Percentiles rank a stretch among this genome's conserved stretches.
phyloP scores from a whole-genome alignment of 2,329 filamentous ascomycete species.

The Paecilomyces sp. region DNA sequence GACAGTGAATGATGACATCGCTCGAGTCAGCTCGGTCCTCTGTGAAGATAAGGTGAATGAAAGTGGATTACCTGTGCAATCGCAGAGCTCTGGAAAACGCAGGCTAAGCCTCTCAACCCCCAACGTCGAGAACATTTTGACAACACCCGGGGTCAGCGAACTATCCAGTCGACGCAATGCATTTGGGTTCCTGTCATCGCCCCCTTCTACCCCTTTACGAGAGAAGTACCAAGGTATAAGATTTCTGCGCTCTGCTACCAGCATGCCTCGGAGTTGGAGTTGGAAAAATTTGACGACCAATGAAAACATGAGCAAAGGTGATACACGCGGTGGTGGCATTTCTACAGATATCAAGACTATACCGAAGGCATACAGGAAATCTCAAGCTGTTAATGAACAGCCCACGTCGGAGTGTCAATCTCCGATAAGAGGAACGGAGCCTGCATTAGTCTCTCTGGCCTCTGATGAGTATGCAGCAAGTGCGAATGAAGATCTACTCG shows the following conservation, averaged over 20 bases:
- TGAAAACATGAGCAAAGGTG: constrained; percentile 28
- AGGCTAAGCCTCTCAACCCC: neutral
- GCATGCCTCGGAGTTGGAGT: constrained; percentile 55
- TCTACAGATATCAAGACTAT: neutral
- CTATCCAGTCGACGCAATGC: constrained; percentile 21
- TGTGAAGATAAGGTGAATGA: neutral
- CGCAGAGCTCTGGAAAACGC: neutral
- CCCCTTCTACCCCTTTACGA: constrained; percentile 17
- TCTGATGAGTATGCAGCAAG: neutral
- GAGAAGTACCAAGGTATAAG: constrained; percentile 34
- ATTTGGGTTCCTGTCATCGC: constrained; percentile 21
- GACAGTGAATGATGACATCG: neutral
- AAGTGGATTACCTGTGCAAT: neutral
- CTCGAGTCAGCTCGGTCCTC: neutral
- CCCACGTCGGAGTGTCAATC: neutral
- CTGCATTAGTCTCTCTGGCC: neutral
- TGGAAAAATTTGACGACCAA: constrained; percentile 42
- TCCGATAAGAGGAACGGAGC: neutral
- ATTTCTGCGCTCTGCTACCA: constrained; percentile 45
- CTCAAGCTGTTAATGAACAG: neutral
- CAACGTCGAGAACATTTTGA: constrained; percentile 40
- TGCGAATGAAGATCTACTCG: neutral
- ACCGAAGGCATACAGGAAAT: neutral
- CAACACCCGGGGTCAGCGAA: constrained; percentile 19
- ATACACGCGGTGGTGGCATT: constrained; percentile 45